These are phyloP conservation scores for Retiboletus fuscus DNA, from an alignment of 1,284 basidiomycete genomes.

Conservation along the genomic window DNA sequence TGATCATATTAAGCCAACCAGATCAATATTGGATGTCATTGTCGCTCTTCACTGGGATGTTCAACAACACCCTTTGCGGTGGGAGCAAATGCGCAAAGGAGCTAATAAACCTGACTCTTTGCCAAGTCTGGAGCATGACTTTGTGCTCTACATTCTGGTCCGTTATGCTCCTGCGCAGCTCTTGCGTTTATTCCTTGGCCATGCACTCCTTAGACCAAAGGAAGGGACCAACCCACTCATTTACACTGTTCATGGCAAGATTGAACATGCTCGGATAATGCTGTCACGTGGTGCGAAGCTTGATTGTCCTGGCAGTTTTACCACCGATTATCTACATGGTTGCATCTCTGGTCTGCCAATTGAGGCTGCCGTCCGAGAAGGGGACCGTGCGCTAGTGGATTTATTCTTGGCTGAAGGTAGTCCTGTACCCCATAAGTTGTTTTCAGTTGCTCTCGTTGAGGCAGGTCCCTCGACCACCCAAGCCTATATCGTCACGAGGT, in stretches of 20 bases:
- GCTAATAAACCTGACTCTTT: neutral
- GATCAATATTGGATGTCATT: neutral
- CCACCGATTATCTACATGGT: too few relatives aligned
- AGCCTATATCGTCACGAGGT: neutral
- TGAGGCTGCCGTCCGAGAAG: neutral
- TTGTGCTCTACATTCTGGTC: constrained; percentile 23
- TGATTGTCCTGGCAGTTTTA: neutral
- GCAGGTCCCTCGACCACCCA: neutral
- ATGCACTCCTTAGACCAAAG: neutral
- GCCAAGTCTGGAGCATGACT: constrained; percentile 1
- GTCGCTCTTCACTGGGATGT: neutral
- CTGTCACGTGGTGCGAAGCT: constrained; percentile 9
- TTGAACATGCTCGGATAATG: constrained; percentile 21
- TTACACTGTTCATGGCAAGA: neutral
- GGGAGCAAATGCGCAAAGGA: neutral
- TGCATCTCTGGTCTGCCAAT: neutral
- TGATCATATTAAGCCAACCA: neutral
- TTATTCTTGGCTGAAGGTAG: constrained; percentile 27
- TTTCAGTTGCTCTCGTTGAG: too few relatives aligned
- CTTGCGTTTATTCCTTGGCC: neutral
- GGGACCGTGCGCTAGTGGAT: neutral
- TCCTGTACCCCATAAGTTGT: constrained; percentile 10
- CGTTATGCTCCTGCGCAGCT: constrained; percentile 7
- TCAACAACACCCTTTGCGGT: neutral
- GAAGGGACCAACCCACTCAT: constrained; percentile 28